Evolutionary conservation across 495 filamentous ascomycete genomes (phyloP).

Genomic region (Daldinia loculata): DNA sequence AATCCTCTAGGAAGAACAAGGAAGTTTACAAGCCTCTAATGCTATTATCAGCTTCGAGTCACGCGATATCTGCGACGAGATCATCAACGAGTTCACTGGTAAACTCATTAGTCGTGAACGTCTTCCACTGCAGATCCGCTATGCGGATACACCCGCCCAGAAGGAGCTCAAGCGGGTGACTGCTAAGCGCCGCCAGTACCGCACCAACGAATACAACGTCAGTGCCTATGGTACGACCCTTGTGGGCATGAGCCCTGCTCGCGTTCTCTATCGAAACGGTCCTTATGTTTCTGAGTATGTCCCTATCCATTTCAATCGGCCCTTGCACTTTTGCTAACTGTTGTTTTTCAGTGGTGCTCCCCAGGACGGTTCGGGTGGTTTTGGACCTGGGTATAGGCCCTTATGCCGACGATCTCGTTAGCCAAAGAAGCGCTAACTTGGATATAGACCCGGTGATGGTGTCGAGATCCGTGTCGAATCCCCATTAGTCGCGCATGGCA

Average conservation of each 20-base stretch:
- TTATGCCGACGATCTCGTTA: background rate
- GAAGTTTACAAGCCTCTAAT: slow-evolving; percentile 34
- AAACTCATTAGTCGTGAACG: slow-evolving; percentile 72
- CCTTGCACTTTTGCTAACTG: slow-evolving; percentile 3
- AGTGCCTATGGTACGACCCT: slow-evolving; percentile 64
- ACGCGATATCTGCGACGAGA: slow-evolving; percentile 84
- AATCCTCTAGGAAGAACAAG: background rate
- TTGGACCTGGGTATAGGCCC: slow-evolving; percentile 19
- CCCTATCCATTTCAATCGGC: background rate
- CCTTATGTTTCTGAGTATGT: slow-evolving; percentile 16
- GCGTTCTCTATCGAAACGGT: slow-evolving; percentile 40
- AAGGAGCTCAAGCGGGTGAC: slow-evolving; percentile 95
- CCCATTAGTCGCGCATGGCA: slow-evolving; percentile 58
- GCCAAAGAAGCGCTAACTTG: slow-evolving; percentile 17
- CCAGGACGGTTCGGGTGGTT: background rate
- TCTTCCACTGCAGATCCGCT: slow-evolving; percentile 88
- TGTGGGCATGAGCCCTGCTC: slow-evolving; percentile 59
- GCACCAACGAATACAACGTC: slow-evolving; percentile 92
- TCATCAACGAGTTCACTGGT: slow-evolving; percentile 85
- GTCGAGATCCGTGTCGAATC: slow-evolving; percentile 61
- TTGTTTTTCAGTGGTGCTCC: slow-evolving; percentile 5
- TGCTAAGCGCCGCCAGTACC: slow-evolving; percentile 89
- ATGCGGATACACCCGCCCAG: slow-evolving; percentile 94
- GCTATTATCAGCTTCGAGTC: slow-evolving; percentile 73
- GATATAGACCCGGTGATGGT: slow-evolving; percentile 51